Percentiles rank a stretch among this genome's conserved stretches.
Evolutionary conservation across 768 basidiomycete genomes (phyloP).

Genomic region (Mycena haematopus): DNA sequence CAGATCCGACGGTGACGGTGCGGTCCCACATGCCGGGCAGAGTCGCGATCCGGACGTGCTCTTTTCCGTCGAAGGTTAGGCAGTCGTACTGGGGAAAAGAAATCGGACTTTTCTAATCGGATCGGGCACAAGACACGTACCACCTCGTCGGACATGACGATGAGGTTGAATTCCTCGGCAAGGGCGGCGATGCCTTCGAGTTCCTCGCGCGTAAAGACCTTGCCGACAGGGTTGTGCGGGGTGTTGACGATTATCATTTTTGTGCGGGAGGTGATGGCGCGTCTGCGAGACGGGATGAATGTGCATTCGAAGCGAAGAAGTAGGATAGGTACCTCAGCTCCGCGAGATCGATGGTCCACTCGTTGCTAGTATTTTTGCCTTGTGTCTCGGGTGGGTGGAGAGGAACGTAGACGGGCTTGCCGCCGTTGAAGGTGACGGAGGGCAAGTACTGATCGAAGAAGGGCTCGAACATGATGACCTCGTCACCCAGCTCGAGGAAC

Average conservation of each 20-base stretch:
- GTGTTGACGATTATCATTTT: slow-evolving; percentile 98
- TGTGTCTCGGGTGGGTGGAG: slow-evolving; percentile 80
- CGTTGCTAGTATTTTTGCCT: slow-evolving; percentile 59
- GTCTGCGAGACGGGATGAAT: slow-evolving; percentile 44
- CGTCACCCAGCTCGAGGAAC: slow-evolving; percentile 90
- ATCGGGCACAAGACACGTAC: slow-evolving; percentile 51
- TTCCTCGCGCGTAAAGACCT: slow-evolving; percentile 88
- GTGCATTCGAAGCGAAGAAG: neutral
- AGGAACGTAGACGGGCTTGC: slow-evolving; percentile 92
- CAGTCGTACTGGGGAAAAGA: slow-evolving; percentile 78
- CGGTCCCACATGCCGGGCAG: slow-evolving; percentile 99
- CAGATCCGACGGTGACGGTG: slow-evolving; percentile 95
- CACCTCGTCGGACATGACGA: slow-evolving; percentile 97
- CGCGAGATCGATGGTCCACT: slow-evolving; percentile 91
- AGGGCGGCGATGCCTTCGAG: slow-evolving; percentile 85
- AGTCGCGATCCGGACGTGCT: slow-evolving; percentile 91
- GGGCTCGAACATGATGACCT: slow-evolving; percentile 98
- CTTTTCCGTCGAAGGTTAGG: slow-evolving; percentile 84
- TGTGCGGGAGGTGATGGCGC: slow-evolving; percentile 84
- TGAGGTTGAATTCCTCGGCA: slow-evolving; percentile 89
- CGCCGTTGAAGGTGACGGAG: slow-evolving; percentile 93
- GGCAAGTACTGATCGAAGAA: slow-evolving; percentile 97
- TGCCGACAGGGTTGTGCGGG: slow-evolving; percentile 98
- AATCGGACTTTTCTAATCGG: neutral
- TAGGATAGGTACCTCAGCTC: slow-evolving; percentile 70